phyloP scores from a whole-genome alignment of 1,284 basidiomycete species.

The Puccinia horiana region DNA sequence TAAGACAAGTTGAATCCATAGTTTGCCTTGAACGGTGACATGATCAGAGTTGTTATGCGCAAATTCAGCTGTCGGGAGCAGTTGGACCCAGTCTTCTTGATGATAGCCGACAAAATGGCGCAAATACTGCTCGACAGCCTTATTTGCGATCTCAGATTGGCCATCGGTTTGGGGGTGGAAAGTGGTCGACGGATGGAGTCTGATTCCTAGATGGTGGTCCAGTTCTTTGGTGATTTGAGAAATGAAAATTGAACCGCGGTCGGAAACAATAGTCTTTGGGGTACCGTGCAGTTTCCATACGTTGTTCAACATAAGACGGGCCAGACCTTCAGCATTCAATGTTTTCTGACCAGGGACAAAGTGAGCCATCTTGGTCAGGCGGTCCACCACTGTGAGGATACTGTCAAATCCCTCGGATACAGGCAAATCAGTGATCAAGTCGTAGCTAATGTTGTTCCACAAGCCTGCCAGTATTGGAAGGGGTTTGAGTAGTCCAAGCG shows the following conservation, averaged over 20 bases:
- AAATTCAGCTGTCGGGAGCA: constrained; percentile 44
- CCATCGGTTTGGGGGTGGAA: constrained; percentile 28
- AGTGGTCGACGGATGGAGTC: not conserved
- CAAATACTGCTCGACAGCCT: constrained; percentile 33
- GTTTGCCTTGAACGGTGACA: not conserved
- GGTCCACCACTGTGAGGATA: constrained; percentile 14
- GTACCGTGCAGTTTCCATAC: constrained; percentile 14
- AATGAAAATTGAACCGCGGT: constrained; percentile 22
- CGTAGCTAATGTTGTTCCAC: not conserved
- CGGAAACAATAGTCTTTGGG: constrained; percentile 4
- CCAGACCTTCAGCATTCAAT: not conserved
- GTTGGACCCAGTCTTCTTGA: constrained; percentile 18
- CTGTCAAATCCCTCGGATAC: not conserved
- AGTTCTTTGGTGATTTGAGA: not conserved
- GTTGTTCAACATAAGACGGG: not conserved
- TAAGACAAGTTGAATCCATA: not conserved
- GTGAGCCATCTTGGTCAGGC: constrained; percentile 4
- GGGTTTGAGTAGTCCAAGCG: constrained; percentile 59
- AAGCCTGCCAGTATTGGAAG: constrained; percentile 51
- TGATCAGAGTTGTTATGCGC: not conserved
- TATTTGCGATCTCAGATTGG: constrained; percentile 27
- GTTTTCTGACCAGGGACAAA: not conserved
- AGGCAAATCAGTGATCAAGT: constrained; percentile 7
- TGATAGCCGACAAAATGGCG: constrained; percentile 27
- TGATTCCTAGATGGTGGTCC: not conserved